Evolutionary conservation across 495 filamentous ascomycete genomes (phyloP), one percentile per base, ranked within the genome.

Genomic region (Aspergillus indologenus): DNA sequence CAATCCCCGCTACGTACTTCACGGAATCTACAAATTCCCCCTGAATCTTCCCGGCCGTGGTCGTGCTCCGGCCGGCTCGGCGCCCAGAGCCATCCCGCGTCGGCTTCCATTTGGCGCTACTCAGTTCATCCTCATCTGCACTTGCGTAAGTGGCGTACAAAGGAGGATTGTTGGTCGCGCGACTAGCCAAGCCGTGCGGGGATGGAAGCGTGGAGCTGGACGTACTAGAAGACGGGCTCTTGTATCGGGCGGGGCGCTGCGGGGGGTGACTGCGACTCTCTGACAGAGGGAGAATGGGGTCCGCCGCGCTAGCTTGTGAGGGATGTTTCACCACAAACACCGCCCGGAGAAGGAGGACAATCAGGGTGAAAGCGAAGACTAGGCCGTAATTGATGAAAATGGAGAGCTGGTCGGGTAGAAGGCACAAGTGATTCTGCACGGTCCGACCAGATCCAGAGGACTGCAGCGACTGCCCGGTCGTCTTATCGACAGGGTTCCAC

Each of bases 351-450:
- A 84, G 63, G 20, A 96, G 81, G 11, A 83, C 23, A 24, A 79
- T 51, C 4, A 94, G 50, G 8, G 82, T 90, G 11, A 90, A 17
- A 7, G 76, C 74, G 0, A 88, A 73, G 22, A 92, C 73, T 11
- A 76, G 69, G 50, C 73, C 82, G 68, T 99, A 99, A 57, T 82
- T 80, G 45, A 92, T 83, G 74, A 92, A 95, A 47, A 92, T 91
- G 9, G 78, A 77, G 2, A 96, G 78, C 65, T 97, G 92, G 68
- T 91, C 89, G 1, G 95, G 95, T 6, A 99, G 82, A 2, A 98
- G 79, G 66, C 94, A 99, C 12, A 98, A 85, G 64, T 95, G 90
- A 3, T 86, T 91, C 69, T 98, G 90, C 2, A 96, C 67, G 2
- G 91, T 98, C 1, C 76, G 62, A 6, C 67, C 53, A 0, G 61